Conservation (phyloP, 768 basidiomycete species). For the Hypholoma sublateritium region DNA sequence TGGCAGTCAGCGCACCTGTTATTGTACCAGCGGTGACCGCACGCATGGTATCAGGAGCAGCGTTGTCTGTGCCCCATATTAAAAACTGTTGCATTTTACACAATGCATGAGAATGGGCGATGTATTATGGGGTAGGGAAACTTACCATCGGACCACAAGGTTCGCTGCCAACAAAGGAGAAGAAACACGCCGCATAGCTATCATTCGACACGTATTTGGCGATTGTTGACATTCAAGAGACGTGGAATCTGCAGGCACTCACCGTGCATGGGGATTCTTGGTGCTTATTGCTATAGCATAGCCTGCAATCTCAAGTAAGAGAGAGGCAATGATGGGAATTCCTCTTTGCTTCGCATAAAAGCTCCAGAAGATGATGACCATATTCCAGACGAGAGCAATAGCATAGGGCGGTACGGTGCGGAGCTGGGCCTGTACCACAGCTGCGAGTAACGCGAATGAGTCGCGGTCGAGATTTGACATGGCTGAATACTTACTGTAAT, state of each 20-base stretch:
- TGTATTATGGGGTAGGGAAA: not conserved
- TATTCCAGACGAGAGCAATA: constrained; percentile 36
- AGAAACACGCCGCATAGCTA: constrained; percentile 44
- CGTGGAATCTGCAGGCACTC: constrained; percentile 6
- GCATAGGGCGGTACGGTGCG: constrained; percentile 45
- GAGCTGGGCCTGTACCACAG: constrained; percentile 41
- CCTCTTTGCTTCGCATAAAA: constrained; percentile 31
- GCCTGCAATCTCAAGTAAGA: constrained; percentile 34
- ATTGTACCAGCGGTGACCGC: constrained; percentile 42
- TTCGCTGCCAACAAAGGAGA: constrained; percentile 34
- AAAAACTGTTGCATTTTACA: constrained; percentile 23
- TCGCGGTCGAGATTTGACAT: not conserved
- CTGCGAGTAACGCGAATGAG: constrained; percentile 18
- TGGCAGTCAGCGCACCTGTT: constrained; percentile 23
- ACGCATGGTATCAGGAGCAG: constrained; percentile 45
- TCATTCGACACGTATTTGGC: constrained; percentile 4
- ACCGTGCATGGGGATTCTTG: constrained; percentile 33
- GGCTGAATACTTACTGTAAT: constrained; percentile 26
- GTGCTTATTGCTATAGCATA: constrained; percentile 41
- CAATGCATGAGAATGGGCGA: too few relatives aligned
- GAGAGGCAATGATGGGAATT: constrained; percentile 30
- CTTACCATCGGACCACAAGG: constrained; percentile 31
- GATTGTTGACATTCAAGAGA: not conserved
- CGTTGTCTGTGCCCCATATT: constrained; percentile 48
- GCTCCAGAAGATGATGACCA: constrained; percentile 30